Evolutionary conservation across 306 rosid species (phyloP), one percentile per base, ranked within the genome.

Genomic region (Calophaca sinica): DNA sequence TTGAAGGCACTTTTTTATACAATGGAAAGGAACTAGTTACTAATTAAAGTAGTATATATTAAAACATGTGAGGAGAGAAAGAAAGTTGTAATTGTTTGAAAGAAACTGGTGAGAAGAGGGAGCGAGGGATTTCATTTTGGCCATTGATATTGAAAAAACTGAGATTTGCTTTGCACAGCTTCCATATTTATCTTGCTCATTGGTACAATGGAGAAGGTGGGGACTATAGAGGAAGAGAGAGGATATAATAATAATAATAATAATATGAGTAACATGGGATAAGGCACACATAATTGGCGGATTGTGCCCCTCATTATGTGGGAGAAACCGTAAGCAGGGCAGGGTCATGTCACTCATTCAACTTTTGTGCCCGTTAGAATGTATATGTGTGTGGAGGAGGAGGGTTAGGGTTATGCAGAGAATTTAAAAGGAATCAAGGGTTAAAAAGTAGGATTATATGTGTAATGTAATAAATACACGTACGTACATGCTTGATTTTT

Each of bases 261-360:
- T 63, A 45, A 63, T 41, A 55, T 3, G 3, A 73, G 48, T n/a
- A 83, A 66, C 60, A 60, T 45, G 38, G 58, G 82, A 83, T 57
- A 76, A 71, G 81, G 70, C 29, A 39, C 32, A 63, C 77, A 87
- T 72, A 74, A 84, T 64, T 65, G 69, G 85, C 81, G 84, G 85
- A 74, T 83, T 51, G 64, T 71, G 79, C 84, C 86, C 76, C 78
- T 73, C 79, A 75, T 74, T 49, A 58, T 72, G 70, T 67, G 73
- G 79, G 81, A 76, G 87, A 73, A 81, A 42, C 49, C 48, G 75
- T 71, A 70, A 81, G 74, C 84, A 75, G 49, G 1, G 35, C 32
- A 80, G 63, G 50, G 77, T 77, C 79, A 76, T 64, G 72, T 80
- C 82, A 70, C 51, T 44, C 69, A 63, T 63, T 63, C 69, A 64